phyloP scores from a whole-genome alignment of 306 rosid species.

The Vigna trinervia region DNA sequence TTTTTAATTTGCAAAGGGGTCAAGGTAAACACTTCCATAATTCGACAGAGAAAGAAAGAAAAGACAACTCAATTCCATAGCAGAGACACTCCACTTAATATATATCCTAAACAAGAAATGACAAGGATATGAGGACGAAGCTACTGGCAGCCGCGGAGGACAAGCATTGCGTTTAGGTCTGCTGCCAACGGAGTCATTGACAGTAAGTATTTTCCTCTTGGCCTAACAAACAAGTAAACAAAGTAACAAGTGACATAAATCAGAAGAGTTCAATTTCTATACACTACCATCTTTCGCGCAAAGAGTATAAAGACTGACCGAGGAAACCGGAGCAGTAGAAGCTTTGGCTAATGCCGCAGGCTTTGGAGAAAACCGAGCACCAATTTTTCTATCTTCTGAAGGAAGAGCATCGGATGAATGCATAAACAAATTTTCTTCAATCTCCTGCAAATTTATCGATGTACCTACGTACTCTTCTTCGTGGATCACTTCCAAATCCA shows the following conservation, averaged over 20 bases:
- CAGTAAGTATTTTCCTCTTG: conserved; percentile 67
- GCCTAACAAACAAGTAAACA: conserved; percentile 55
- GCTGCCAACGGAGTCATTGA: conserved; percentile 57
- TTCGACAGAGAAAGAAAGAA: conserved; percentile 31
- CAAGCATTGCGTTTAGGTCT: conserved; percentile 72
- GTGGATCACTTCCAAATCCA: conserved; percentile 58
- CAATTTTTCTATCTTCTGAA: conserved; percentile 28
- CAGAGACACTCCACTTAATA: conserved; percentile 13
- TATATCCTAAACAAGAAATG: conserved; percentile 19
- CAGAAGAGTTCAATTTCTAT: background rate
- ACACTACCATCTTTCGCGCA: background rate
- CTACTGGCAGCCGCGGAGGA: conserved; percentile 67
- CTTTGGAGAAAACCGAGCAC: conserved; percentile 56
- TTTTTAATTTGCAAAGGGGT: conserved; percentile 67
- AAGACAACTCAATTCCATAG: conserved; percentile 27
- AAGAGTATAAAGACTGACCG: conserved; percentile 52
- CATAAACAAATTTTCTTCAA: conserved; percentile 63
- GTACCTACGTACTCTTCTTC: conserved; percentile 61
- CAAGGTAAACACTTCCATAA: conserved; percentile 55
- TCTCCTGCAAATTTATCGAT: conserved; percentile 46
- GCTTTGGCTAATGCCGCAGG: conserved; percentile 44
- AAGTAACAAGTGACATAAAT: conserved; percentile 16
- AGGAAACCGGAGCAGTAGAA: conserved; percentile 48
- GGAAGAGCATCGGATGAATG: conserved; percentile 48
- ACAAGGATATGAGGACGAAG: conserved; percentile 87